These are phyloP conservation scores for Aphanomyces invadans DNA, from an alignment of 352 stramenopile genomes.

Conservation along the genomic window DNA sequence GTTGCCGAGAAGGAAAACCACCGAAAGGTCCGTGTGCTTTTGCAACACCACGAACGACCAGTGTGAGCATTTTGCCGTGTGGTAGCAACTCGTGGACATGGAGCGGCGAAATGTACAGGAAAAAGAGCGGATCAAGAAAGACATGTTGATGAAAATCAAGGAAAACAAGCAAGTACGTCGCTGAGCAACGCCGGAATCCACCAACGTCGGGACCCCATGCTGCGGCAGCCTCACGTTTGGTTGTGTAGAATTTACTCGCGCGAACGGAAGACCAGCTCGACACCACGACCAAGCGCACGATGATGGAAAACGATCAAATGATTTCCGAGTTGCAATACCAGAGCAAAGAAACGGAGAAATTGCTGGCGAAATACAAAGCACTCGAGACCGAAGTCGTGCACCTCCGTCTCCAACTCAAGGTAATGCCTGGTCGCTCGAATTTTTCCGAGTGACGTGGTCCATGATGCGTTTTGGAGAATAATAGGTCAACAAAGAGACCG, in stretches of 20 bases:
- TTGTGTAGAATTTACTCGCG: slow-evolving; percentile 39
- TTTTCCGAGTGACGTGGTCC: not conserved
- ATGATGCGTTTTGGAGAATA: not conserved
- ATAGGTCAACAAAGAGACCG: slow-evolving; percentile 34
- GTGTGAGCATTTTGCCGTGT: slow-evolving; percentile 22
- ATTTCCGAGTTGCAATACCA: slow-evolving; percentile 51
- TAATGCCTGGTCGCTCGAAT: too few relatives aligned
- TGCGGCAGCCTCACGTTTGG: too few relatives aligned
- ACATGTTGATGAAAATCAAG: slow-evolving; percentile 49
- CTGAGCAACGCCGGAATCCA: too few relatives aligned
- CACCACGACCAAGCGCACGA: slow-evolving; percentile 63
- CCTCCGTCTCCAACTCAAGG: slow-evolving; percentile 42
- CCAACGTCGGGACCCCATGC: too few relatives aligned
- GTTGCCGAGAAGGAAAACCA: slow-evolving; percentile 18
- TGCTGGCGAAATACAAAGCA: slow-evolving; percentile 37
- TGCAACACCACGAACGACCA: slow-evolving; percentile 20
- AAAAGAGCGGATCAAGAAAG: slow-evolving; percentile 57
- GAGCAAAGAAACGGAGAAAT: slow-evolving; percentile 62
- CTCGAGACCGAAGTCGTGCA: slow-evolving; percentile 41
- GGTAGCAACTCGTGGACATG: slow-evolving; percentile 30
- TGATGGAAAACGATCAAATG: slow-evolving; percentile 75
- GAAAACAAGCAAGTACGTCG: slow-evolving; percentile 28
- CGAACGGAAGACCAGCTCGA: slow-evolving; percentile 58
- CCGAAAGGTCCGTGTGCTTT: not conserved
- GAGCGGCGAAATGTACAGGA: slow-evolving; percentile 58